These are phyloP conservation scores for Aspergillus sclerotiicarbonarius DNA, from an alignment of 495 filamentous ascomycete species.

Conservation along the genomic window DNA sequence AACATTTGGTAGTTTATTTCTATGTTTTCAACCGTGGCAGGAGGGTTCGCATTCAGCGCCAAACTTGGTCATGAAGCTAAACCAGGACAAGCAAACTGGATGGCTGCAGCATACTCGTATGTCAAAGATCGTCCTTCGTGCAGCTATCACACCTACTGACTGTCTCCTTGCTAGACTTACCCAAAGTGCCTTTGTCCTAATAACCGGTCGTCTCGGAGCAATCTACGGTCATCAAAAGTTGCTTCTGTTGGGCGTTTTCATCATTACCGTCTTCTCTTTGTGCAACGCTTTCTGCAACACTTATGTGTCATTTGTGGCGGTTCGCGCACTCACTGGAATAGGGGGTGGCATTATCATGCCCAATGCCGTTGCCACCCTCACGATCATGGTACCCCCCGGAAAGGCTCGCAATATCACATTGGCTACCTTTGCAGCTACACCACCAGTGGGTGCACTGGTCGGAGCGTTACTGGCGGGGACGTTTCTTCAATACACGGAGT, in stretches of 20 bases:
- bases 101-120: not conserved
- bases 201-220: not conserved
- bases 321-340: constrained; percentile 4
- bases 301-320: not conserved
- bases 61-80: not conserved
- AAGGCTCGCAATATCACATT: not conserved
- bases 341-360: constrained; percentile 3
- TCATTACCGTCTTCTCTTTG: not conserved
- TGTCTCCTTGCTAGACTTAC: not conserved
- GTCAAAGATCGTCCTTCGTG: too few relatives aligned
- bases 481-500: not conserved
- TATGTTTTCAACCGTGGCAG: not conserved
- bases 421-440: not conserved
- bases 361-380: constrained; percentile 3
- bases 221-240: not conserved
- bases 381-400: not conserved
- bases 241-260: not conserved
- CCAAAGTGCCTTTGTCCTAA: constrained; percentile 6
- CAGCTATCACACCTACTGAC: not conserved
- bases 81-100: not conserved
- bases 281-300: not conserved
- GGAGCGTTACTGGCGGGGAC: not conserved
- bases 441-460: not conserved
- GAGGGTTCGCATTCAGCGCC: not conserved
- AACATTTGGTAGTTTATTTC: not conserved